Base-by-base conservation (phyloP, 768 basidiomycete species). In the Tulasnella sp. region DNA sequence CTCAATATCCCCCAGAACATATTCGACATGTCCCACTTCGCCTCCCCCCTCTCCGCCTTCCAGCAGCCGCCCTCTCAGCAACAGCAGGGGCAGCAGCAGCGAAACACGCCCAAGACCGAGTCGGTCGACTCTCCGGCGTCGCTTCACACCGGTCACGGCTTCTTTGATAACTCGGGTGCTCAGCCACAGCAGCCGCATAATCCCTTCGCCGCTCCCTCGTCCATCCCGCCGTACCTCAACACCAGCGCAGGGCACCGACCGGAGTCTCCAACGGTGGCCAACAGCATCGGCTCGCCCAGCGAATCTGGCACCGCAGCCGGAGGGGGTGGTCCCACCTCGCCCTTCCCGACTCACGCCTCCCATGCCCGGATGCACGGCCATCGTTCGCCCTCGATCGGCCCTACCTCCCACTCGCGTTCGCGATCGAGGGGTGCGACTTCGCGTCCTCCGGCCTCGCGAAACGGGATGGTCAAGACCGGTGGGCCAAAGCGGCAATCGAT, bases 21-120 rank as follows among this genome's bases (percentile, higher is more conserved):
- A 83, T 92, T 92, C 58, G 91, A 92, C 85, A 89, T 92, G 83
- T 90, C 90, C 75, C 88, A 90, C 0, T 89, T 88, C 9, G 83
- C 86, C 12, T 82, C 86, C 75, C 83, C 85, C 41, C 84, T 86
- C 82, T 85, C 86, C 48, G 85, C 84, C 28, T 86, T 84, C 83
- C 85, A 83, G 20, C 84, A 85, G 40, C 82, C 24, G 24, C n/a
- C 54, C 54, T 54, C 54, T 7, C 54, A 77, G 31, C 64, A 37
- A 40, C 42, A 40, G n/a, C 77, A 9, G n/a, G 69, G 24, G 22
- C 81, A 54, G 46, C 78, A 46, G n/a, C 80, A 44, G 80, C 40
- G 34, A 42, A 48, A 46, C 60, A 81, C 80, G 72, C 72, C 42
- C 77, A 74, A 24, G 77, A 82, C 54, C 48, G 80, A 74, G 58